Base-by-base conservation (phyloP, 371 early-diverging fungal species). In the Choanephora cucurbitarum region DNA sequence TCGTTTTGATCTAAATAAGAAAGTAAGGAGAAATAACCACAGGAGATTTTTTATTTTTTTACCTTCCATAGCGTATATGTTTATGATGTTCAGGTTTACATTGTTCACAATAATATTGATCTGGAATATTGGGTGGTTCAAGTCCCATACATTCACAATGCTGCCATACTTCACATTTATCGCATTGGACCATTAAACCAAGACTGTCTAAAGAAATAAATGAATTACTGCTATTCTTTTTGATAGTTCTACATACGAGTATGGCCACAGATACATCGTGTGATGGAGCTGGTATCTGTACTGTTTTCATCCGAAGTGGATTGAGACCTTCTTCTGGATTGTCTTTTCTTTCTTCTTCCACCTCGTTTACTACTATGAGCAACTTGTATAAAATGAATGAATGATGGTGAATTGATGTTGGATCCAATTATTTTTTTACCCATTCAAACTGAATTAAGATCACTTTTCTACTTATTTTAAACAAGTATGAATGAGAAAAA, bases 151-250 rank as follows among this genome's bases (percentile, higher is more conserved):
- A 93, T 17, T 82, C 81, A 55, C 87, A 87, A 70, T 93, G 94
- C 65, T 93, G 94, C 94, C 94, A 93, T 19, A 91, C 92, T 60
- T 85, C 80, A 62, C 94, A 94, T 14, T 81, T 78, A 46, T 94
- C 93, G 70, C 94, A 94, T 72, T 92, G 90, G 15, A 94, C 88
- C 92, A 92, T 93, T 43, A 86, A 72, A 31, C 89, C 92, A 17
- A 78, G 77, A 60, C 81, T 66, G 34, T 73, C 73, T 72, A 40
- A 33, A 45, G 1, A 24, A 17, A 15, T 24, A 32, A 10, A 10
- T 31, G 34, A 49, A 34, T n/a, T n/a, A n/a, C n/a, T n/a, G n/a
- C n/a, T 34, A 28, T 14, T 17, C 24, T 37, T 1, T 44, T 24
- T 2, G 22, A 51, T 23, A 11, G 19, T 15, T 34, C 39, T 51